Percentiles rank a stretch among this genome's conserved stretches.
Conservation (phyloP, 2,329 filamentous ascomycete species). For the Fusarium irregulare region DNA sequence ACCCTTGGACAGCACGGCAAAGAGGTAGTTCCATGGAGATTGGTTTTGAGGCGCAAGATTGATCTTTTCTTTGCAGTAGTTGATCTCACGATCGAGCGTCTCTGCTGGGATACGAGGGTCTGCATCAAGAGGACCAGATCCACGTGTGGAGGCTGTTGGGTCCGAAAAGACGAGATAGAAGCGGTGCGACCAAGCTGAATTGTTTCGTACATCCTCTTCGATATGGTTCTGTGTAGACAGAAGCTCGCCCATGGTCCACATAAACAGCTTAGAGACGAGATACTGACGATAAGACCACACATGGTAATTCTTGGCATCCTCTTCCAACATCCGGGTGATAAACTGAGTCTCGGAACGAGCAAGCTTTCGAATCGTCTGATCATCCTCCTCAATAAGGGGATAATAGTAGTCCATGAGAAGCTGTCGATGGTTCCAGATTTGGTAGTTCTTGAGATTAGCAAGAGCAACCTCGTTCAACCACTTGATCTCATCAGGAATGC, state of each 20-base stretch:
- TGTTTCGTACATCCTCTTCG: conserved; percentile 87
- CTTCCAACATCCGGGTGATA: conserved; percentile 80
- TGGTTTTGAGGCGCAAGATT: conserved; percentile 89
- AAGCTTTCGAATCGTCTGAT: conserved; percentile 66
- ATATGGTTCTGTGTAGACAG: conserved; percentile 78
- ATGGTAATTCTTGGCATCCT: conserved; percentile 97
- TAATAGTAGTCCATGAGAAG: conserved; percentile 70
- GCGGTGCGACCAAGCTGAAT: conserved; percentile 96
- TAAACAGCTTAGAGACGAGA: conserved; percentile 72
- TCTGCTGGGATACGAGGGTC: conserved; percentile 69
- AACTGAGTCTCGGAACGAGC: conserved; percentile 78
- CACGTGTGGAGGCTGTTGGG: conserved; percentile 62
- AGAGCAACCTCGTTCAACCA: conserved; percentile 91
- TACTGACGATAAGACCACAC: conserved; percentile 96
- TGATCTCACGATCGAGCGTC: conserved; percentile 78
- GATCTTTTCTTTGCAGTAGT: conserved; percentile 79
- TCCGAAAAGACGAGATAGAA: conserved; percentile 89
- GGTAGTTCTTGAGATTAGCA: conserved; percentile 94
- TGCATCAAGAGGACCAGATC: conserved; percentile 60
- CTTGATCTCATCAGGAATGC: conserved; percentile 76
- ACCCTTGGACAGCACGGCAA: conserved; percentile 78
- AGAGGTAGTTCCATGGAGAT: conserved; percentile 92
- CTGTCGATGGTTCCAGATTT: conserved; percentile 88
- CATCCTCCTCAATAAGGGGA: conserved; percentile 67
- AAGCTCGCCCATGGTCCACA: conserved; percentile 78